A percentile compares a stretch with the other conserved stretches of the same genome.
Evolutionary conservation across 352 stramenopile species (phyloP).

Genomic region (Globisporangium middletonii): DNA sequence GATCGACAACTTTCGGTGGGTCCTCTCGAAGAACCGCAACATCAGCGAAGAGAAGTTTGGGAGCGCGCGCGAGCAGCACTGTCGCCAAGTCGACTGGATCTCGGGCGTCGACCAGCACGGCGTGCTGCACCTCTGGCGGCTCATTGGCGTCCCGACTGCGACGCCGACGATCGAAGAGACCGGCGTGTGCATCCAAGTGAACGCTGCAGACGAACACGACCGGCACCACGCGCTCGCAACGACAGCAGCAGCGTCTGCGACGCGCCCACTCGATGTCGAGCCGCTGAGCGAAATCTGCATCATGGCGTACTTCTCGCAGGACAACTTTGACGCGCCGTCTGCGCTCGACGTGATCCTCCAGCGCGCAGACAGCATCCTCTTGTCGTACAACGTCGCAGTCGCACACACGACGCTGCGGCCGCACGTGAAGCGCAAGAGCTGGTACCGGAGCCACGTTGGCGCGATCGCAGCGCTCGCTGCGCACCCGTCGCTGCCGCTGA

Average conservation of each 20-base stretch:
- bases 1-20: constrained; percentile 70
- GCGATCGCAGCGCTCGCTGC: constrained; percentile 62
- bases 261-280: constrained; percentile 8
- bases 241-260: background rate
- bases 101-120: constrained; percentile 60
- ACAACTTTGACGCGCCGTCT: constrained; percentile 62
- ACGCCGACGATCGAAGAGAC: constrained; percentile 47
- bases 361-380: constrained; percentile 63
- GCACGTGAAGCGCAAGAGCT: constrained; percentile 72
- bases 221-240: background rate
- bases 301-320: constrained; percentile 79
- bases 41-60: constrained; percentile 76
- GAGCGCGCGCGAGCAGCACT: constrained; percentile 28
- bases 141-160: constrained; percentile 30
- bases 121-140: constrained; percentile 62
- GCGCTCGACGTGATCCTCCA: constrained; percentile 74
- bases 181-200: constrained; percentile 62
- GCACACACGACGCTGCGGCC: constrained; percentile 22
- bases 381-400: constrained; percentile 66
- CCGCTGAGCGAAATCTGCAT: constrained; percentile 56
- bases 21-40: constrained; percentile 76
- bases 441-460: constrained; percentile 68
- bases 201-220: constrained; percentile 34
- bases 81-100: constrained; percentile 66
- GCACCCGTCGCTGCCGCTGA: constrained; percentile 67